Percentiles rank a stretch among this genome's conserved stretches.
Conservation (phyloP, 192 early-diverging fungal species). For the Umbelopsis sp. region DNA sequence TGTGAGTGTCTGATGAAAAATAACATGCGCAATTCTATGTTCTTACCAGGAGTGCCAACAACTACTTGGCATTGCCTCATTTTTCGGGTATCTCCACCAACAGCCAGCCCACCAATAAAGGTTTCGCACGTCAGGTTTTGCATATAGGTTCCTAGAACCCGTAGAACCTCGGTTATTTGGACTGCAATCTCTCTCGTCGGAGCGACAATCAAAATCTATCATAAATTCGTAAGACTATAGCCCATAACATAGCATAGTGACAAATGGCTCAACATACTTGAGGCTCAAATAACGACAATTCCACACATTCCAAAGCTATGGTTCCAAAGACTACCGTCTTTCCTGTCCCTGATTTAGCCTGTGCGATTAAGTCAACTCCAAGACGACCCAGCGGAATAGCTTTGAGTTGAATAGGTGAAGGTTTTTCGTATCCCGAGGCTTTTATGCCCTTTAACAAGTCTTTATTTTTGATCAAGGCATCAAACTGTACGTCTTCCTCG, state of each 20-base stretch:
- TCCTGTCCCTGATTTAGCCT: conserved; percentile 82
- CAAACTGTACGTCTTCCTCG: conserved; percentile 57
- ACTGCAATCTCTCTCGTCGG: conserved; percentile 67
- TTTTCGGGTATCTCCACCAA: conserved; percentile 45
- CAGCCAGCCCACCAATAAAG: conserved; percentile 61
- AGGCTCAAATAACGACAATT: conserved; percentile 27
- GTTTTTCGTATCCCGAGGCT: conserved; percentile 55
- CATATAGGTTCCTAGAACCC: conserved; percentile 38
- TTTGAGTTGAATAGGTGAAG: conserved; percentile 68
- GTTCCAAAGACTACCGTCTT: conserved; percentile 79
- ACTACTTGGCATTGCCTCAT: conserved; percentile 51
- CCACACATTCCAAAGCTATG: conserved; percentile 52
- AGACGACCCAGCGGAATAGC: conserved; percentile 63
- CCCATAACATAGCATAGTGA: too few species aligned
- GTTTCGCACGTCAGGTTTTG: conserved; percentile 39
- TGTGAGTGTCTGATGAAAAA: too few species aligned
- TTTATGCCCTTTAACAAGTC: conserved; percentile 45
- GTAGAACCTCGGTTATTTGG: conserved; percentile 61
- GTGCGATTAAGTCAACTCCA: conserved; percentile 78
- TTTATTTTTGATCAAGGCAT: conserved; percentile 46
- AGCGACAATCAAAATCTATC: conserved; percentile 52
- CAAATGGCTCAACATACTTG: conserved; percentile 27
- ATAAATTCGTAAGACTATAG: not conserved
- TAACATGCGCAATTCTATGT: not conserved
- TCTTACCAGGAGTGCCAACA: conserved; percentile 55